A percentile compares a stretch with the other conserved stretches of the same genome.
phyloP scores from a whole-genome alignment of 2,329 filamentous ascomycete genomes.

The Pestalotiopsis sp. region DNA sequence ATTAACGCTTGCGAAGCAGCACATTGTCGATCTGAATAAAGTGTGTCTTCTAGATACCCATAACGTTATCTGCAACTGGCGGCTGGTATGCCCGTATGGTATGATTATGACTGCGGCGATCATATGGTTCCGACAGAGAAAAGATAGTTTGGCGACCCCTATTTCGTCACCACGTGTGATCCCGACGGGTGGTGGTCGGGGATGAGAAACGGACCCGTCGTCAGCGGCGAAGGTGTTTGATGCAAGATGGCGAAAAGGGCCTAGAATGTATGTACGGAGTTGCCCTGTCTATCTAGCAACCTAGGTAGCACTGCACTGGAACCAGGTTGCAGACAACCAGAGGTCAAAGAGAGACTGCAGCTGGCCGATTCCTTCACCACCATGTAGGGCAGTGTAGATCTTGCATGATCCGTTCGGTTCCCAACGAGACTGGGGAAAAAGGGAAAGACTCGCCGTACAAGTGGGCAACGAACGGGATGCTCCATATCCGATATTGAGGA shows the following conservation, averaged over 20 bases:
- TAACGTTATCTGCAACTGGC: background rate
- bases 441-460: too few species aligned
- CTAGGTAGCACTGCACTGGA: background rate
- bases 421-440: background rate
- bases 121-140: background rate
- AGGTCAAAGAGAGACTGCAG: background rate
- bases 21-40: background rate
- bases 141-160: background rate
- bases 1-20: background rate
- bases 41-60: background rate
- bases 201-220: background rate
- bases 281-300: background rate
- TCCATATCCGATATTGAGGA: background rate
- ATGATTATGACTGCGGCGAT: background rate
- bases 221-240: slow-evolving; percentile 4
- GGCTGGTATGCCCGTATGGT: background rate
- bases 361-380: background rate
- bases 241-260: background rate
- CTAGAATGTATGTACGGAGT: background rate
- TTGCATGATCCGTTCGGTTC: background rate
- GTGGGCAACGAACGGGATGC: too few species aligned
- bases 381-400: background rate
- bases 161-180: slow-evolving; percentile 8
- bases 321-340: background rate
- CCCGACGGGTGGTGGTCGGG: background rate